Conservation (phyloP, 805 yeast species). For the Candida ascalaphidarum region DNA sequence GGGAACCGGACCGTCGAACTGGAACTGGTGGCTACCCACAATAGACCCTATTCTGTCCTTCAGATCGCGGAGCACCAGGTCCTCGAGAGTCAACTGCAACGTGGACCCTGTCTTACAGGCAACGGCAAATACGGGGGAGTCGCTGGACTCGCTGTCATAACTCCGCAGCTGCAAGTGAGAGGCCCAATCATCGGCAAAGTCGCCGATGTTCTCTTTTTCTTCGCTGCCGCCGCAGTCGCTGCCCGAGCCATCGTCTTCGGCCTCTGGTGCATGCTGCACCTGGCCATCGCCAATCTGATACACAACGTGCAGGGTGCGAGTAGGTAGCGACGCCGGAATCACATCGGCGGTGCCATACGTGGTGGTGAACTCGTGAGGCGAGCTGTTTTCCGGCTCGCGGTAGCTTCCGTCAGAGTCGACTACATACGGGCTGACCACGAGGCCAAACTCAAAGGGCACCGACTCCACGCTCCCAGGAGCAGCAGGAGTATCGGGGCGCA, state of each 20-base stretch:
- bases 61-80: constrained; percentile 22
- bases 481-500: constrained; percentile 12
- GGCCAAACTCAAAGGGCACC: constrained; percentile 26
- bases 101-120: constrained; percentile 5
- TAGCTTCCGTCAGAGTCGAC: constrained; percentile 12
- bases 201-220: neutral
- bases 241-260: constrained; percentile 1
- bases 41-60: constrained; percentile 27
- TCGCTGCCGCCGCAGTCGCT: constrained; percentile 1
- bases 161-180: no score
- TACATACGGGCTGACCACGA: constrained; percentile 21
- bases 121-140: constrained; percentile 1
- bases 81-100: constrained; percentile 18
- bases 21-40: constrained; percentile 30
- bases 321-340: constrained; percentile 14
- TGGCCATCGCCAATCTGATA: constrained; percentile 22
- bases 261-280: constrained; percentile 10
- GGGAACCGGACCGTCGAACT: constrained; percentile 34
- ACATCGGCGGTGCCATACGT: constrained; percentile 7
- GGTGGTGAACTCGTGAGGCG: constrained; percentile 3
- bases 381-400: constrained; percentile 8
- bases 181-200: neutral
- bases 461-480: constrained; percentile 13
- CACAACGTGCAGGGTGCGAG: constrained; percentile 11
- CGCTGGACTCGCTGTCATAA: neutral